Evolutionary conservation across 1,284 basidiomycete species (phyloP).

Genomic region (Ceratobasidium sp.): DNA sequence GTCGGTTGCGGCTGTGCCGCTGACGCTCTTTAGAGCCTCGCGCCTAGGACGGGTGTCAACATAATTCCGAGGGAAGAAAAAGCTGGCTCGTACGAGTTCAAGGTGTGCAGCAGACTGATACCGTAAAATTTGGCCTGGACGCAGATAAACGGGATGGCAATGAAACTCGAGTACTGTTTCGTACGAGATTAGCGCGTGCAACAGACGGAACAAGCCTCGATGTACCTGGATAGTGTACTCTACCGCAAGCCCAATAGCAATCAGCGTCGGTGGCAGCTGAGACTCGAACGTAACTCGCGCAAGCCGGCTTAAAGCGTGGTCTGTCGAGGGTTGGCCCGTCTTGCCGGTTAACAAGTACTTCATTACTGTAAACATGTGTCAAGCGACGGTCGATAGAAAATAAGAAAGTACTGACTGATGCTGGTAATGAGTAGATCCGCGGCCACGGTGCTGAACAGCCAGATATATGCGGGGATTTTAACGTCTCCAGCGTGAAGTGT

Average conservation of each 20-base stretch:
- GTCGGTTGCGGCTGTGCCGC: background rate
- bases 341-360: background rate
- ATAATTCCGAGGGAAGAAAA: background rate
- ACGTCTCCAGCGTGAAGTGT: constrained; percentile 28
- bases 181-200: background rate
- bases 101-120: constrained; percentile 39
- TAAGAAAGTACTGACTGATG: constrained; percentile 27
- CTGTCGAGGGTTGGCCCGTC: constrained; percentile 17
- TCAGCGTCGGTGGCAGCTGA: constrained; percentile 41
- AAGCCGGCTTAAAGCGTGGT: constrained; percentile 7
- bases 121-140: constrained; percentile 40
- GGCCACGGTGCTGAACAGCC: constrained; percentile 29
- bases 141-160: constrained; percentile 42
- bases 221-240: constrained; percentile 34
- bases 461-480: constrained; percentile 35
- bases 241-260: constrained; percentile 32
- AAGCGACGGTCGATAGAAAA: no score
- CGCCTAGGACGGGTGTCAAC: background rate
- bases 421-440: constrained; percentile 29
- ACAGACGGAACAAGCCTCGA: no score
- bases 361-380: no score
- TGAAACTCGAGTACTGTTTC: constrained; percentile 31
- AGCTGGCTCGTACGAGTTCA: constrained; percentile 20
- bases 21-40: constrained; percentile 10
- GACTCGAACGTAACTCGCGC: constrained; percentile 19